These are phyloP conservation scores for Tardiomyces depauwii DNA, from an alignment of 1,139 yeast genomes.

Conservation along the genomic window DNA sequence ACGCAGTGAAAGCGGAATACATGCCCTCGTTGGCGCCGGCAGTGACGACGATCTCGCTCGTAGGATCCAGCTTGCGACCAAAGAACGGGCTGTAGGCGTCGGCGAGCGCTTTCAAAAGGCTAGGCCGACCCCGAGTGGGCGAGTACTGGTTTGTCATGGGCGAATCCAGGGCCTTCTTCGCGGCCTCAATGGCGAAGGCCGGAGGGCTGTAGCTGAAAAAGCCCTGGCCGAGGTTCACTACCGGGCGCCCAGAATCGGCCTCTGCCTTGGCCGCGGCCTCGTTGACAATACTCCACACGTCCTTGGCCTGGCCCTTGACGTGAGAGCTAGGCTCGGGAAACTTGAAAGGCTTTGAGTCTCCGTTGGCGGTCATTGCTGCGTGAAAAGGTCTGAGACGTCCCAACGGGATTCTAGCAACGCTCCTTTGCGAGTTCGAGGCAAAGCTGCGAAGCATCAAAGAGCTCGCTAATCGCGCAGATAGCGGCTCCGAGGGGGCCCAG, in stretches of 20 bases:
- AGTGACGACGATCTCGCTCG: slow-evolving; percentile 66
- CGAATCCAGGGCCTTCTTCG: slow-evolving; percentile 57
- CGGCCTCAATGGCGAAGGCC: slow-evolving; percentile 73
- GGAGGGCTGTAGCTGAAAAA: slow-evolving; percentile 95
- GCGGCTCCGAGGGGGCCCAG: too few relatives aligned
- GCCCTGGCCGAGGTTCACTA: slow-evolving; percentile 90
- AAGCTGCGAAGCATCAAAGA: too few relatives aligned
- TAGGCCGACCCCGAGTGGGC: slow-evolving; percentile 79
- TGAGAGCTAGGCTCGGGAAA: slow-evolving; percentile 14
- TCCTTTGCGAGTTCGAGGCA: too few relatives aligned
- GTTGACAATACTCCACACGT: slow-evolving; percentile 89
- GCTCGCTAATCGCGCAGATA: too few relatives aligned
- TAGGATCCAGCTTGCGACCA: slow-evolving; percentile 43
- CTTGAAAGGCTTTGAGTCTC: neutral
- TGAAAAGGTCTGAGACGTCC: neutral
- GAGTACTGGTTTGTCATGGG: slow-evolving; percentile 86
- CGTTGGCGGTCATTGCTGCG: neutral
- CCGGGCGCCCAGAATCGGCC: slow-evolving; percentile 52
- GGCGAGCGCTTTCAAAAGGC: slow-evolving; percentile 56
- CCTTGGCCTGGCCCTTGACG: slow-evolving; percentile 36
- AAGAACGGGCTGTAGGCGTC: slow-evolving; percentile 59
- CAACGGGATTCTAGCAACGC: too few relatives aligned
- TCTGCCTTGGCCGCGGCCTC: slow-evolving; percentile 86
- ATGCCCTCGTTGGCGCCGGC: slow-evolving; percentile 98
- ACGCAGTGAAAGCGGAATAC: slow-evolving; percentile 73